phyloP scores from a whole-genome alignment of 2,329 filamentous ascomycete species.

The Penicillium occitanis region DNA sequence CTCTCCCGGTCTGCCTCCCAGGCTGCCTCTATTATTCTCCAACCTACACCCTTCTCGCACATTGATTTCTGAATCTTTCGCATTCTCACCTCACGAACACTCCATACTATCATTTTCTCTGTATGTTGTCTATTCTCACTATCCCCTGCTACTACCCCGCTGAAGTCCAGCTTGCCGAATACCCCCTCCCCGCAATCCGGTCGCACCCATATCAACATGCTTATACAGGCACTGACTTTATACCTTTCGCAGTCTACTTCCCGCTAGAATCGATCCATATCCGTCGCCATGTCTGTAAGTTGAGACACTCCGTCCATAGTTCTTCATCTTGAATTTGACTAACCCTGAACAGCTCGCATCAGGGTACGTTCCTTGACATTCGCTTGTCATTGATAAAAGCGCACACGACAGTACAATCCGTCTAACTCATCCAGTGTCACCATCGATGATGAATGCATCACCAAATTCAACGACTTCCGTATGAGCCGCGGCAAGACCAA shows the following conservation, averaged over 20 bases:
- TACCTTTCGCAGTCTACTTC: conserved; percentile 4
- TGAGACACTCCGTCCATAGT: neutral
- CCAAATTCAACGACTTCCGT: conserved; percentile 43
- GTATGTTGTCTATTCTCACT: neutral
- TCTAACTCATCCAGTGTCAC: conserved; percentile 40
- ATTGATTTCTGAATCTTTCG: neutral
- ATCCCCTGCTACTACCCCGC: neutral
- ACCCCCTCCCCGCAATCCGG: conserved; percentile 10
- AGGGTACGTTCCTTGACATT: conserved; percentile 21
- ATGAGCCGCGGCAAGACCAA: conserved; percentile 49
- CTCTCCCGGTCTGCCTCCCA: conserved; percentile 3
- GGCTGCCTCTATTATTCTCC: conserved; percentile 11
- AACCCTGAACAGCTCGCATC: conserved; percentile 19
- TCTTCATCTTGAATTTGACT: neutral
- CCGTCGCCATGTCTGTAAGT: conserved; percentile 20
- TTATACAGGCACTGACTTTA: neutral
- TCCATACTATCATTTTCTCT: neutral
- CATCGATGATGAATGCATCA: conserved; percentile 49
- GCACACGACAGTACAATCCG: neutral
- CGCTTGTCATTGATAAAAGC: neutral
- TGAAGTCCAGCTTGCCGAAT: neutral
- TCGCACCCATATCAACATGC: conserved; percentile 3
- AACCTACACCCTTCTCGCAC: conserved; percentile 8
- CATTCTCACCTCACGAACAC: neutral
- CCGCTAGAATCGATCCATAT: neutral